These are phyloP conservation scores for Wickerhamomyces subpelliculosus DNA, from an alignment of 805 yeast genomes.

Conservation along the genomic window DNA sequence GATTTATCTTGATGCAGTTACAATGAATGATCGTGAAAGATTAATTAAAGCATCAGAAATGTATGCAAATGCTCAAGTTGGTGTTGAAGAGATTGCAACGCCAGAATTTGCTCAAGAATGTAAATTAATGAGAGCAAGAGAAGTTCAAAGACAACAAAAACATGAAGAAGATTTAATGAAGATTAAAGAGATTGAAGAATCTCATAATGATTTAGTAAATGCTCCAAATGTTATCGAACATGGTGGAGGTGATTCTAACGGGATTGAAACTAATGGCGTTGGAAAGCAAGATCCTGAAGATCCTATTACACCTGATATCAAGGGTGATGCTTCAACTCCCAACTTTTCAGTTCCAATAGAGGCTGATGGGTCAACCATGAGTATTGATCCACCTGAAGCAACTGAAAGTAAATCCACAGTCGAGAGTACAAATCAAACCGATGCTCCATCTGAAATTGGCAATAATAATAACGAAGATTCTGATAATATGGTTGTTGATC, in stretches of 20 bases:
- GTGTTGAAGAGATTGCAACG: slow-evolving; percentile 78
- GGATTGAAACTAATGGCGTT: not conserved
- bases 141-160: slow-evolving; percentile 43
- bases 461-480: too few relatives aligned
- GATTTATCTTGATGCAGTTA: slow-evolving; percentile 73
- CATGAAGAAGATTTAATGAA: slow-evolving; percentile 25
- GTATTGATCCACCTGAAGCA: not conserved
- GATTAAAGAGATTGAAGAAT: slow-evolving; percentile 8
- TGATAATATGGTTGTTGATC: not conserved
- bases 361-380: too few relatives aligned
- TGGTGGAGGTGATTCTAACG: not conserved
- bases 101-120: slow-evolving; percentile 74
- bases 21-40: slow-evolving; percentile 78
- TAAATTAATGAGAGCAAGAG: slow-evolving; percentile 63
- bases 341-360: too few relatives aligned
- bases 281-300: too few relatives aligned
- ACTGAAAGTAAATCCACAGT: too few relatives aligned
- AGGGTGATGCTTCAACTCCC: too few relatives aligned
- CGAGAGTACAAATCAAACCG: too few relatives aligned
- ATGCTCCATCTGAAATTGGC: too few relatives aligned
- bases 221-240: not conserved
- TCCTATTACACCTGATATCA: too few relatives aligned
- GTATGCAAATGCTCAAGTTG: slow-evolving; percentile 94
- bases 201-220: slow-evolving; percentile 1
- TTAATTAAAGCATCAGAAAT: slow-evolving; percentile 80